These are phyloP conservation scores for Phaffomyces antillensis DNA, from an alignment of 805 yeast species.

Conservation along the genomic window DNA sequence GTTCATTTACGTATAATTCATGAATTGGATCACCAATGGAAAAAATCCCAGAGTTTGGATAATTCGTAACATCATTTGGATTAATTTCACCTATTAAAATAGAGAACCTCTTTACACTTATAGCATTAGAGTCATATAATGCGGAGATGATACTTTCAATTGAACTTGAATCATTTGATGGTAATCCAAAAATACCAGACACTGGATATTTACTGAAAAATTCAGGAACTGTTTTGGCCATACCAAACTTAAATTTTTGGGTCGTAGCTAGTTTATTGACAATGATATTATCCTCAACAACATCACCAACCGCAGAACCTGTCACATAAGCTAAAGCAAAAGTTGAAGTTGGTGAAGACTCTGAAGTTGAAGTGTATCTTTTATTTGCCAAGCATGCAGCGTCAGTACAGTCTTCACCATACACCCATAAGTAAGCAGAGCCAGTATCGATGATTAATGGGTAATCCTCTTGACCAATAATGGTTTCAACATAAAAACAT, in stretches of 20 bases:
- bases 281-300: conserved; percentile 30
- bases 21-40: conserved; percentile 34
- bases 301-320: conserved; percentile 44
- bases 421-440: conserved; percentile 58
- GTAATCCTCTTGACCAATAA: conserved; percentile 34
- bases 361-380: conserved; percentile 8
- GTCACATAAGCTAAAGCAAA: conserved; percentile 48
- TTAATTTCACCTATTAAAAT: conserved; percentile 33
- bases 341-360: conserved; percentile 20
- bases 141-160: conserved; percentile 35
- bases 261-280: conserved; percentile 28
- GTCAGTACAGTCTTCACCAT: conserved; percentile 42
- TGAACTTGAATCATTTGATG: conserved; percentile 34
- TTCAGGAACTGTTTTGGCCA: conserved; percentile 44
- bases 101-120: conserved; percentile 34
- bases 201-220: conserved; percentile 45
- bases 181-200: conserved; percentile 56
- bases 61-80: conserved; percentile 13
- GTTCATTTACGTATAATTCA: conserved; percentile 33
- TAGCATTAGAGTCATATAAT: conserved; percentile 28
- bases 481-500: conserved; percentile 34
- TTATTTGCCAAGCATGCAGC: conserved; percentile 36
- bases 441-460: conserved; percentile 60
- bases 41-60: conserved; percentile 33
- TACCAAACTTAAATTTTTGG: conserved; percentile 42